phyloP scores from a whole-genome alignment of 2,329 filamentous ascomycete genomes.

The Sclerotinia nivalis region DNA sequence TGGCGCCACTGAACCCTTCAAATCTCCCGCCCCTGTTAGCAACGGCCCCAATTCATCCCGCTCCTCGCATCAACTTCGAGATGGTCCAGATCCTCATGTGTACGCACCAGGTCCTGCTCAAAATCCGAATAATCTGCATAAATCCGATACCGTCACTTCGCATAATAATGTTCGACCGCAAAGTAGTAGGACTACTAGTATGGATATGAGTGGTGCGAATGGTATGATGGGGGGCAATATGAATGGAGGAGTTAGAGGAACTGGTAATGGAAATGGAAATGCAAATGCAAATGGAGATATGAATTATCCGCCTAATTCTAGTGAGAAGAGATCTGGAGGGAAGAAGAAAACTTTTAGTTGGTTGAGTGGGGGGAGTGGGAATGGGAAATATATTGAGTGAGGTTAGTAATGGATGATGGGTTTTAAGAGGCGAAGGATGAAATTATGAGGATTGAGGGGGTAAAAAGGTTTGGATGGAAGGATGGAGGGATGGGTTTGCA shows the following conservation, averaged over 20 bases:
- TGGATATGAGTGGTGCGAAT: slow-evolving; percentile 13
- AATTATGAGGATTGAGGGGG: background rate
- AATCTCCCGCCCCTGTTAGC: background rate
- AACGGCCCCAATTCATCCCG: slow-evolving; percentile 11
- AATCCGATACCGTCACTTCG: slow-evolving; percentile 16
- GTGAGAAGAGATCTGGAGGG: slow-evolving; percentile 20
- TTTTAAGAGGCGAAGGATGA: background rate
- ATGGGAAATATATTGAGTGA: slow-evolving; percentile 23
- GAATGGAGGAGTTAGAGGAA: slow-evolving; percentile 10
- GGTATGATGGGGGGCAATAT: slow-evolving; percentile 1
- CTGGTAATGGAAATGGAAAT: slow-evolving; percentile 15
- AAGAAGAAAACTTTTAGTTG: slow-evolving; percentile 25
- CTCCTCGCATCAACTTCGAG: slow-evolving; percentile 9
- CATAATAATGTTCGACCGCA: slow-evolving; percentile 3
- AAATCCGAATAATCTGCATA: slow-evolving; percentile 1
- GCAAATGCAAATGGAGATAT: slow-evolving; percentile 5
- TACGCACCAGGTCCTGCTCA: slow-evolving; percentile 3
- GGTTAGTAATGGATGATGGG: background rate
- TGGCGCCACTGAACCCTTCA: slow-evolving; percentile 20
- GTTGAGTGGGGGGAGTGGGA: slow-evolving; percentile 19
- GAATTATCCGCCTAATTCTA: slow-evolving; percentile 22
- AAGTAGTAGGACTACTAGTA: slow-evolving; percentile 11
- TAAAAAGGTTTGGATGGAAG: slow-evolving; percentile 6
- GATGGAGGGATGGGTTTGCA: background rate
- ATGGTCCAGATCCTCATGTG: slow-evolving; percentile 17